A percentile compares a stretch with the other conserved stretches of the same genome.
phyloP scores from a whole-genome alignment of 179 eudicot genomes.

The Pouteria campechiana region DNA sequence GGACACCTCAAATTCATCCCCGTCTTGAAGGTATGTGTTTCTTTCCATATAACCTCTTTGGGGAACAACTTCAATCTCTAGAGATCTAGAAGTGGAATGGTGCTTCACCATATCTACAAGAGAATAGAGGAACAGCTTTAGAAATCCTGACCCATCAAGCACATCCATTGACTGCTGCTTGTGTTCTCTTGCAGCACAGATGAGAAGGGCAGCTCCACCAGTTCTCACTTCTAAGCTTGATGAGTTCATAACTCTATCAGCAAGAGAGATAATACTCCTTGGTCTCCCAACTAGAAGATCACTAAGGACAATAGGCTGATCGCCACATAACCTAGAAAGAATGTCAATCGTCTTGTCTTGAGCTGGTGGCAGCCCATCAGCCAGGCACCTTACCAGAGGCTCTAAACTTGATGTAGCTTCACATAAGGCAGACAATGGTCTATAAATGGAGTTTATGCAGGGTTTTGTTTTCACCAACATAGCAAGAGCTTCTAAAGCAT shows the following conservation, averaged over 20 bases:
- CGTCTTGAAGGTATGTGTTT: constrained; percentile 43
- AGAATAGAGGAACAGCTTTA: constrained; percentile 36
- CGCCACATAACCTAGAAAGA: constrained; percentile 50
- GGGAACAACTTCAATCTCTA: constrained; percentile 51
- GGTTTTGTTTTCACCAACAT: constrained; percentile 48
- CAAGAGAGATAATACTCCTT: constrained; percentile 41
- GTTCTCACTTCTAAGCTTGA: constrained; percentile 49
- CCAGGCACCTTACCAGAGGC: constrained; percentile 42
- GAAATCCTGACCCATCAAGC: constrained; percentile 42
- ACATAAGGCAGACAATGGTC: constrained; percentile 40
- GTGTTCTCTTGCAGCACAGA: constrained; percentile 47
- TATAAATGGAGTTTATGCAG: constrained; percentile 22
- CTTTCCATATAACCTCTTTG: constrained; percentile 35
- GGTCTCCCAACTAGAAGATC: constrained; percentile 36
- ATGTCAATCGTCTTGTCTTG: constrained; percentile 58
- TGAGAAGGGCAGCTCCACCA: constrained; percentile 50
- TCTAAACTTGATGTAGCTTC: constrained; percentile 53
- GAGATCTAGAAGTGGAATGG: constrained; percentile 25
- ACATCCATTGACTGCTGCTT: constrained; percentile 31
- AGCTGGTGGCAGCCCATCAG: constrained; percentile 40
- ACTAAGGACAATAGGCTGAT: constrained; percentile 39
- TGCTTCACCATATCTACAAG: constrained; percentile 54
- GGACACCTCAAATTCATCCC: constrained; percentile 36
- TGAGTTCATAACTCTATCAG: constrained; percentile 46
- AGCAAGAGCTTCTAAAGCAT: constrained; percentile 58